Percentiles rank a stretch among this genome's conserved stretches.
phyloP scores from a whole-genome alignment of 2,329 filamentous ascomycete genomes.

The Diplodia scrobiculata region DNA sequence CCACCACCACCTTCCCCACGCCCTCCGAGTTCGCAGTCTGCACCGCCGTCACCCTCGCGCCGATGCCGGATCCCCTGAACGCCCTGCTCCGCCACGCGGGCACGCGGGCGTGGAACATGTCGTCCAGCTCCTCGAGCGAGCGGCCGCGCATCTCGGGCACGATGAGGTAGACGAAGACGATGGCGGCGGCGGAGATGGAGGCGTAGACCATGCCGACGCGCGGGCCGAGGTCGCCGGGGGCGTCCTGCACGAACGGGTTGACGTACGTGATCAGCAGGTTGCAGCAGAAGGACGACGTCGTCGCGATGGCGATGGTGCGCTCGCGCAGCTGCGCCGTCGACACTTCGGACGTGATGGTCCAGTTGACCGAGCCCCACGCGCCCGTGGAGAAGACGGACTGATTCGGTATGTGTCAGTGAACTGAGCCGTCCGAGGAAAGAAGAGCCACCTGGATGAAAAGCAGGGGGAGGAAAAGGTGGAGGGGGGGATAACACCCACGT shows the following conservation, averaged over 20 bases:
- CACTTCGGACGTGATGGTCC: slow-evolving; percentile 9
- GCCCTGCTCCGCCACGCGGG: slow-evolving; percentile 27
- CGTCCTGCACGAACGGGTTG: slow-evolving; percentile 31
- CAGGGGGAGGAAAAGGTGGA: too few species aligned
- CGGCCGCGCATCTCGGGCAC: slow-evolving; percentile 54
- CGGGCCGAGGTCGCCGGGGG: slow-evolving; percentile 33
- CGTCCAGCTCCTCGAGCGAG: slow-evolving; percentile 38
- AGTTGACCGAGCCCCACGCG: slow-evolving; percentile 19
- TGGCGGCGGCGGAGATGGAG: not conserved
- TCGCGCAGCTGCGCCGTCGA: slow-evolving; percentile 10
- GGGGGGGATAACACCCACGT: not conserved
- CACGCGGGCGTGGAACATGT: slow-evolving; percentile 37
- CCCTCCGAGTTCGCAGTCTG: slow-evolving; percentile 6
- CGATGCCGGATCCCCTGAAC: not conserved
- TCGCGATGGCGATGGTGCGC: slow-evolving; percentile 10
- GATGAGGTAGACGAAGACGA: slow-evolving; percentile 59
- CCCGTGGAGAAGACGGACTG: slow-evolving; percentile 14
- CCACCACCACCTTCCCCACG: not conserved
- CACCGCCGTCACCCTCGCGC: not conserved
- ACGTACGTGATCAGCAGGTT: slow-evolving; percentile 14
- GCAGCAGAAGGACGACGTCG: slow-evolving; percentile 4
- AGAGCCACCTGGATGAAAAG: too few species aligned
- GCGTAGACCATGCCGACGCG: slow-evolving; percentile 38
- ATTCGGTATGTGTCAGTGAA: too few species aligned
- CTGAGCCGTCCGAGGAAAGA: too few species aligned